A percentile compares a stretch with the other conserved stretches of the same genome.
phyloP scores from a whole-genome alignment of 331 rosid genomes.

The Pyracantha coccinea region DNA sequence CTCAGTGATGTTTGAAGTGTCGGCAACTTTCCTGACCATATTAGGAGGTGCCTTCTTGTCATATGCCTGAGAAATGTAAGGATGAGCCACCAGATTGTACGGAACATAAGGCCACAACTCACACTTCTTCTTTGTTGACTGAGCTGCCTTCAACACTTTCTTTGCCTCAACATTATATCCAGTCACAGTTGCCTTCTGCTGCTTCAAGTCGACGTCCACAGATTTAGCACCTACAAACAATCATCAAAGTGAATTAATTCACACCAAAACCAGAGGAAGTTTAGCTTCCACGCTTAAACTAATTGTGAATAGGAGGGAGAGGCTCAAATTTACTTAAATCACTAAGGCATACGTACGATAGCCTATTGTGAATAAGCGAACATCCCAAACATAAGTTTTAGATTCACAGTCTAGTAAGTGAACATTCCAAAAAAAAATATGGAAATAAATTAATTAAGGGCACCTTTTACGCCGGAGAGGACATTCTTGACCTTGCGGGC shows the following conservation, averaged over 20 bases:
- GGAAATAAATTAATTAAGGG: background rate
- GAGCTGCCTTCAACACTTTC: constrained; percentile 92
- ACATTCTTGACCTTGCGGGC: constrained; percentile 80
- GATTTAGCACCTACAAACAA: constrained; percentile 56
- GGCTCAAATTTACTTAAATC: background rate
- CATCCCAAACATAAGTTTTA: too few species aligned
- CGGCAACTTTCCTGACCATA: constrained; percentile 72
- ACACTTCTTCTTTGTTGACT: constrained; percentile 85
- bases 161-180: constrained; percentile 75
- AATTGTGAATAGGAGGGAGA: background rate
- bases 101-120: constrained; percentile 97
- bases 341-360: background rate
- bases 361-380: background rate
- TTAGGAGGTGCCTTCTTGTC: constrained; percentile 98
- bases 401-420: too few species aligned
- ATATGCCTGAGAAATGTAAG: constrained; percentile 69
- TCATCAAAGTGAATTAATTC: background rate
- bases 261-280: background rate
- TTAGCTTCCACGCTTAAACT: background rate
- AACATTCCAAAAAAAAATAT: background rate
- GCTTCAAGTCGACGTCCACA: constrained; percentile 85
- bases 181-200: constrained; percentile 85
- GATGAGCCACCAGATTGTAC: constrained; percentile 61
- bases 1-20: constrained; percentile 44
- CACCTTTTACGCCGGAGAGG: constrained; percentile 83